A percentile compares a stretch with the other conserved stretches of the same genome.
phyloP scores from a whole-genome alignment of 495 filamentous ascomycete genomes.

The Penicillium bialowiezense region DNA sequence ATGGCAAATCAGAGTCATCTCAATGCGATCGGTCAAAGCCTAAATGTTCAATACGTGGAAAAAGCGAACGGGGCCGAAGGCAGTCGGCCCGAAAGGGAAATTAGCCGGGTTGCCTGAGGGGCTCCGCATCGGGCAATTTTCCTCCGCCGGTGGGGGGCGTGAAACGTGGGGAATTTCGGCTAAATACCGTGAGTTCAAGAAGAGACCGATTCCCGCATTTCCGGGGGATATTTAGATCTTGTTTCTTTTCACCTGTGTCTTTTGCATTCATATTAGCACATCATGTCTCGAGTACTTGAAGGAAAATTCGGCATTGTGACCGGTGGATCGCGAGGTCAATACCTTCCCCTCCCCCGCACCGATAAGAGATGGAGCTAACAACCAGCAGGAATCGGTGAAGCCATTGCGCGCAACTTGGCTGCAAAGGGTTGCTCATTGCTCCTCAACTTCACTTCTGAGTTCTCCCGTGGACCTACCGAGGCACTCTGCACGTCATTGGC shows the following conservation, averaged over 20 bases:
- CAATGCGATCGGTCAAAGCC: too few relatives aligned
- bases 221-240: neutral
- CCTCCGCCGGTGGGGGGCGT: constrained; percentile 16
- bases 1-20: too few relatives aligned
- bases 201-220: neutral
- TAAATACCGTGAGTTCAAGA: constrained; percentile 19
- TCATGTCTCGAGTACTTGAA: constrained; percentile 42
- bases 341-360: constrained; percentile 6
- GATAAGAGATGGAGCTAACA: constrained; percentile 8
- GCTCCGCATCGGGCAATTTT: constrained; percentile 24
- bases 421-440: constrained; percentile 68
- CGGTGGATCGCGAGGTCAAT: constrained; percentile 68
- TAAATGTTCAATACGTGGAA: too few relatives aligned
- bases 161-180: constrained; percentile 14
- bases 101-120: constrained; percentile 16
- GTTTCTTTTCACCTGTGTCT: neutral
- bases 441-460: constrained; percentile 68
- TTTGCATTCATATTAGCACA: constrained; percentile 5
- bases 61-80: too few relatives aligned
- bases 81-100: constrained; percentile 11
- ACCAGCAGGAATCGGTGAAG: constrained; percentile 73
- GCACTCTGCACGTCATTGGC: constrained; percentile 44
- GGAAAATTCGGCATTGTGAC: constrained; percentile 76
- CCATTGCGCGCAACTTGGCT: constrained; percentile 77
- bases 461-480: constrained; percentile 40